Evolutionary conservation across 768 basidiomycete genomes (phyloP).

Genomic region (Daedalea quercina): DNA sequence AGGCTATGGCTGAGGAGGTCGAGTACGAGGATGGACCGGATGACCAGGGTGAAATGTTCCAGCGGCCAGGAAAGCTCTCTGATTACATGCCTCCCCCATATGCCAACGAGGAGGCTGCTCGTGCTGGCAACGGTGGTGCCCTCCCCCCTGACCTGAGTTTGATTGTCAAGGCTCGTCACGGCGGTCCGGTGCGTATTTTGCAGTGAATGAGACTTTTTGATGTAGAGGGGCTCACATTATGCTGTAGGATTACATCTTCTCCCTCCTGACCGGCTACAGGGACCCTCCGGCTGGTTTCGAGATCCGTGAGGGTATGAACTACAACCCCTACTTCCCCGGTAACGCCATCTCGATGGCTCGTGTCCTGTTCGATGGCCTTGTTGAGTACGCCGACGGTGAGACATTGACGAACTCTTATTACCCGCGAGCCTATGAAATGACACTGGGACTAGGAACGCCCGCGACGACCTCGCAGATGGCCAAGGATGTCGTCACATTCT

Average conservation of each 20-base stretch:
- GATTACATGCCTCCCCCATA: conserved; percentile 96
- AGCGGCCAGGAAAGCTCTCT: conserved; percentile 95
- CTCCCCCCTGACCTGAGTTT: conserved; percentile 95
- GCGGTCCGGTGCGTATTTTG: conserved; percentile 72
- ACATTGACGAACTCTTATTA: background rate
- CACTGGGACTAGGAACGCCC: conserved; percentile 62
- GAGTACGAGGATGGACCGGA: conserved; percentile 97
- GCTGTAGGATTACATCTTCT: conserved; percentile 88
- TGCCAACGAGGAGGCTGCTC: conserved; percentile 95
- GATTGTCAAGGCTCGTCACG: conserved; percentile 97
- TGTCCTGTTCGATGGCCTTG: conserved; percentile 89
- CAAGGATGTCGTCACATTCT: conserved; percentile 94
- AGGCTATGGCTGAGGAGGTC: conserved; percentile 90
- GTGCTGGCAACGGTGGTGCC: conserved; percentile 90
- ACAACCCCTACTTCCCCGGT: conserved; percentile 98
- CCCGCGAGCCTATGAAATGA: background rate
- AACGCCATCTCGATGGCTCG: conserved; percentile 99
- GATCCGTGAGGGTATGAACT: conserved; percentile 96
- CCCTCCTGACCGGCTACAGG: conserved; percentile 93
- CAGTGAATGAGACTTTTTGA: background rate
- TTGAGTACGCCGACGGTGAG: conserved; percentile 93
- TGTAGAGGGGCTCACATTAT: background rate
- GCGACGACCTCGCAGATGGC: conserved; percentile 99
- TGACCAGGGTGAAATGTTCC: conserved; percentile 95
- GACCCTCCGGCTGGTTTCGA: conserved; percentile 95